Conservation (phyloP, 2,329 filamentous ascomycete genomes). For the Tolypocladium guangdongense region DNA sequence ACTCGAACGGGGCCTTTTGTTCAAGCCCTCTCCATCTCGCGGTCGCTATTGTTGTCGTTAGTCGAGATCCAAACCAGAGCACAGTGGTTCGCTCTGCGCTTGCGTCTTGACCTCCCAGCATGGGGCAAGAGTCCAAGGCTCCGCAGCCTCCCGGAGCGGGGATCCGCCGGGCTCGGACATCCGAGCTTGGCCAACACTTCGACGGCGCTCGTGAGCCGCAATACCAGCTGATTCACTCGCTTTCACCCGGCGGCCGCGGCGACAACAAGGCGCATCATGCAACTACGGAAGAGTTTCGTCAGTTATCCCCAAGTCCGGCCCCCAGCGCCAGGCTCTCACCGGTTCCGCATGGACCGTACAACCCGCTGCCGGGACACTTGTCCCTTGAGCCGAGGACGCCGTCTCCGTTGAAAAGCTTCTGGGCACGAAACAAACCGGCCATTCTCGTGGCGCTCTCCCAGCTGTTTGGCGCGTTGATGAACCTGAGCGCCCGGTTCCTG, state of each 20-base stretch:
- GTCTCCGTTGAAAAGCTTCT: slow-evolving; percentile 28
- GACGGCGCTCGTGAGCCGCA: background rate
- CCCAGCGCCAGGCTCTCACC: slow-evolving; percentile 9
- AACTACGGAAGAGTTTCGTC: slow-evolving; percentile 1
- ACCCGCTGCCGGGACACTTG: background rate
- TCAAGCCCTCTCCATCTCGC: background rate
- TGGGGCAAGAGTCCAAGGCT: background rate
- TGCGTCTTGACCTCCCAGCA: background rate
- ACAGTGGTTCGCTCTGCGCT: background rate
- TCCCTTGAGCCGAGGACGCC: background rate
- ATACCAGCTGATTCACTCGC: background rate
- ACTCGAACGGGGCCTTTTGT: background rate
- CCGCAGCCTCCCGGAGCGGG: background rate
- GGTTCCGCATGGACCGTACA: slow-evolving; percentile 5
- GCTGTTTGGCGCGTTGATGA: slow-evolving; percentile 78
- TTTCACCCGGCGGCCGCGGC: background rate
- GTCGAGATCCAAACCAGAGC: background rate
- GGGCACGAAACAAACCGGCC: slow-evolving; percentile 60
- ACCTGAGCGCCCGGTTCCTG: slow-evolving; percentile 65
- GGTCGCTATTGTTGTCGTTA: background rate
- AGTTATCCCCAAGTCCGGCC: slow-evolving; percentile 11
- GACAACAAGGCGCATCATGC: slow-evolving; percentile 1
- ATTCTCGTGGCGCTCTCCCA: slow-evolving; percentile 64
- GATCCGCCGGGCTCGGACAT: background rate
- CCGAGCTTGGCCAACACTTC: background rate